Conservation (phyloP, 2,329 filamentous ascomycete genomes). For the Phyllosticta capitalensis region DNA sequence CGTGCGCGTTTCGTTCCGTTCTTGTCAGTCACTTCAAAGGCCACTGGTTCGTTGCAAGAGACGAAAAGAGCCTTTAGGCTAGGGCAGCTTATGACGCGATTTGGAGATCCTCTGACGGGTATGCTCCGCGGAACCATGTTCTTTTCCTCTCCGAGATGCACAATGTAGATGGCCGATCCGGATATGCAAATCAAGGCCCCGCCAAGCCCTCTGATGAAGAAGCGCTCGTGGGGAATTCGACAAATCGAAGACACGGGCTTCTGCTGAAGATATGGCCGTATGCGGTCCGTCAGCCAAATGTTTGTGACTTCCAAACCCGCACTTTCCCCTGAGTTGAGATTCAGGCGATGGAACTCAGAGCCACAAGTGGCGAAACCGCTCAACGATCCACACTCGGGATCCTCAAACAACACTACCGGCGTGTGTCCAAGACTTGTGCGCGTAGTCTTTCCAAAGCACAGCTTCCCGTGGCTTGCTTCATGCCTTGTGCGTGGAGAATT, state of each 20-base stretch:
- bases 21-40: background rate
- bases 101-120: slow-evolving; percentile 32
- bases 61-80: slow-evolving; percentile 4
- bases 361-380: slow-evolving; percentile 31
- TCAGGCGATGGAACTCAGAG: slow-evolving; percentile 27
- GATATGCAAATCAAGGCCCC: slow-evolving; percentile 40
- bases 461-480: background rate
- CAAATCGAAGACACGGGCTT: slow-evolving; percentile 22
- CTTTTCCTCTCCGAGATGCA: slow-evolving; percentile 34
- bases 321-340: slow-evolving; percentile 12
- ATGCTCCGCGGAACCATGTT: slow-evolving; percentile 34
- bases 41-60: background rate
- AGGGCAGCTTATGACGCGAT: slow-evolving; percentile 33
- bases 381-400: slow-evolving; percentile 18
- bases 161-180: slow-evolving; percentile 38
- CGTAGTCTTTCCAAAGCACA: background rate
- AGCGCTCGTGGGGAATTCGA: slow-evolving; percentile 25
- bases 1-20: background rate
- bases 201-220: slow-evolving; percentile 29
- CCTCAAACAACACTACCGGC: background rate
- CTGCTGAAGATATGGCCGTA: slow-evolving; percentile 22
- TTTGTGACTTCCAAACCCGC: slow-evolving; percentile 21
- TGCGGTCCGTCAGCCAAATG: slow-evolving; percentile 28
- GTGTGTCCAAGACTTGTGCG: slow-evolving; percentile 8
- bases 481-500: background rate